These are phyloP conservation scores for Amauroascus verrucosus DNA, from an alignment of 2,329 filamentous ascomycete species.

Conservation along the genomic window DNA sequence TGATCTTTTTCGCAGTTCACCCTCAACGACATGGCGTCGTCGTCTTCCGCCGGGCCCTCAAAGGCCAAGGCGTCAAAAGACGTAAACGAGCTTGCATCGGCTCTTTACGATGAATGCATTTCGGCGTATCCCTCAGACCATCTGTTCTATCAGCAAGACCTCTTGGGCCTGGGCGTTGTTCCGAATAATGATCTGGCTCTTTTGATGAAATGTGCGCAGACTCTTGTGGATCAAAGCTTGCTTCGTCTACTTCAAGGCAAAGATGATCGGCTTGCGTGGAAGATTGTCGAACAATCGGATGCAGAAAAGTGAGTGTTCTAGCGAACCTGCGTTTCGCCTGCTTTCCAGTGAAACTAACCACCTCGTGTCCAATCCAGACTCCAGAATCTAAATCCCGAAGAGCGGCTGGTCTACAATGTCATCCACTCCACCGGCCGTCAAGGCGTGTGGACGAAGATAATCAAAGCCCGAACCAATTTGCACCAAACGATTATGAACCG, in stretches of 20 bases:
- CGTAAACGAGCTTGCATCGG: slow-evolving; percentile 33
- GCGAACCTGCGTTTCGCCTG: not conserved
- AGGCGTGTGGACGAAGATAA: slow-evolving; percentile 82
- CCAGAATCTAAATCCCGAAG: slow-evolving; percentile 50
- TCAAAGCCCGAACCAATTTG: slow-evolving; percentile 69
- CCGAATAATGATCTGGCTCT: slow-evolving; percentile 35
- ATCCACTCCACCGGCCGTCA: slow-evolving; percentile 78
- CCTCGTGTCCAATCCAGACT: slow-evolving; percentile 22
- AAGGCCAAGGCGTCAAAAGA: slow-evolving; percentile 22
- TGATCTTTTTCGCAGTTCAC: slow-evolving; percentile 20
- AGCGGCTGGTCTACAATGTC: slow-evolving; percentile 75
- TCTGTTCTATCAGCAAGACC: slow-evolving; percentile 39
- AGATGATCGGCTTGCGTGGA: slow-evolving; percentile 39
- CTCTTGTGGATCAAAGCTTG: slow-evolving; percentile 38
- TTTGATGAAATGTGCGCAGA: slow-evolving; percentile 37
- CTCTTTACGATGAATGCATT: slow-evolving; percentile 38
- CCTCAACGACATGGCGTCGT: slow-evolving; percentile 17
- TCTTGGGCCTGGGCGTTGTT: slow-evolving; percentile 35
- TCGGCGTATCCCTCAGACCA: slow-evolving; percentile 33
- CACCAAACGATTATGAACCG: slow-evolving; percentile 74
- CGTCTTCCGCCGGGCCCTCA: slow-evolving; percentile 21
- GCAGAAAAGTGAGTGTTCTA: slow-evolving; percentile 37
- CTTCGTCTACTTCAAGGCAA: slow-evolving; percentile 37
- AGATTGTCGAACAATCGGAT: slow-evolving; percentile 39
- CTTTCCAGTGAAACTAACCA: slow-evolving; percentile 12